Conservation (phyloP, 768 basidiomycete species). For the Boletus subparvulus region DNA sequence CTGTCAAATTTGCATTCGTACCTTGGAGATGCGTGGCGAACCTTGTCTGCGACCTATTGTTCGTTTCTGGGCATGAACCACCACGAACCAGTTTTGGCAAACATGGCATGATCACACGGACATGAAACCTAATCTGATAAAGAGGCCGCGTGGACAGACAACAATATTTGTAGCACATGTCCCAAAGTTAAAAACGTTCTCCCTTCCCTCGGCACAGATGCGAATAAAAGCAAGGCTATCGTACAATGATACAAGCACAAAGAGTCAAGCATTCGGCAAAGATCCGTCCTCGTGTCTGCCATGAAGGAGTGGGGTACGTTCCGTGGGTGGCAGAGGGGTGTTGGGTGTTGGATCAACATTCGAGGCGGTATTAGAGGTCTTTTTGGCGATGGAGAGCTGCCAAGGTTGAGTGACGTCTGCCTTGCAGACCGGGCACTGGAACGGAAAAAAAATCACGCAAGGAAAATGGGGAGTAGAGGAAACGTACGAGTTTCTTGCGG, state of each 20-base stretch:
- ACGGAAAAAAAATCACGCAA: constrained; percentile 1
- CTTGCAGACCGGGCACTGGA: constrained; percentile 89
- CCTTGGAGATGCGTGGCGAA: constrained; percentile 27
- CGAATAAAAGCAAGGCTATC: constrained; percentile 13
- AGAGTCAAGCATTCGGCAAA: constrained; percentile 12
- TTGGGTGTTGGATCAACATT: constrained; percentile 6
- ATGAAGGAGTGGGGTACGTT: constrained; percentile 36
- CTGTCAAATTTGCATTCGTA: constrained; percentile 27
- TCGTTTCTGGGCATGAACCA: constrained; percentile 15
- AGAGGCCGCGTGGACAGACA: constrained; percentile 7
- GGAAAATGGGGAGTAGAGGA: neutral
- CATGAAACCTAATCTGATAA: constrained; percentile 26
- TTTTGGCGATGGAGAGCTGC: constrained; percentile 22
- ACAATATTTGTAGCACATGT: constrained; percentile 9
- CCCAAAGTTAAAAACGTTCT: neutral
- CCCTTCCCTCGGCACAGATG: neutral
- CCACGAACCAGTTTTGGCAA: constrained; percentile 9
- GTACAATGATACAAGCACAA: constrained; percentile 26
- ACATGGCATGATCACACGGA: constrained; percentile 4
- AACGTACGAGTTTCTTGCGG: constrained; percentile 85
- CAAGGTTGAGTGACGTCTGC: constrained; percentile 80
- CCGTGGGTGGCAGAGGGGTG: constrained; percentile 23
- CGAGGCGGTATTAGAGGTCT: constrained; percentile 6
- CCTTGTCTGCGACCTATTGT: constrained; percentile 33
- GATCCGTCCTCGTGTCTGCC: constrained; percentile 13